These are phyloP conservation scores for Syzygium jambos DNA, from an alignment of 345 rosid species.

Conservation along the genomic window DNA sequence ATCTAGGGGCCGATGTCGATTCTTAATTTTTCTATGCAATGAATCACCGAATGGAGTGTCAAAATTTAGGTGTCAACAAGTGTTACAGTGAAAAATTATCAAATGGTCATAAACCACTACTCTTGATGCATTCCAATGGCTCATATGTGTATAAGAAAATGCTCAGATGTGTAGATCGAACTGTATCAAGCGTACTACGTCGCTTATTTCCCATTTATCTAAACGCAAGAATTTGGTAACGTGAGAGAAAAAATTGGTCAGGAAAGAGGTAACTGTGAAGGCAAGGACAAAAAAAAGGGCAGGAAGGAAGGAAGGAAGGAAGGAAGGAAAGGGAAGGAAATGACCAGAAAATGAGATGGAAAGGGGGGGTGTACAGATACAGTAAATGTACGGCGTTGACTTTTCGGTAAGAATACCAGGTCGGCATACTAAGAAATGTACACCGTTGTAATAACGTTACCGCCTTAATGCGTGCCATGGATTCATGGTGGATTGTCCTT, in stretches of 20 bases:
- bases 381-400: neutral
- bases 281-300: neutral
- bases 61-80: no score
- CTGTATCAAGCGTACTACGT: neutral
- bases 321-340: no score
- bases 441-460: neutral
- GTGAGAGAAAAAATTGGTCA: neutral
- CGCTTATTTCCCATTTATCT: neutral
- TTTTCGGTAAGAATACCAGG: neutral
- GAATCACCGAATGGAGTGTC: no score
- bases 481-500: neutral
- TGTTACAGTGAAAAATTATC: neutral
- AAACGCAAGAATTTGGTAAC: neutral
- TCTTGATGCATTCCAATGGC: neutral
- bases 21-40: no score
- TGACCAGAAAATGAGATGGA: no score
- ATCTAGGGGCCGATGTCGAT: no score
- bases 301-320: neutral
- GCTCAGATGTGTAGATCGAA: neutral
- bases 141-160: neutral
- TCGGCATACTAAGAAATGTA: neutral
- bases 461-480: neutral
- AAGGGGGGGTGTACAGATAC: neutral
- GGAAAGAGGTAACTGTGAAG: neutral
- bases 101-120: neutral